Base-by-base conservation (phyloP, 805 yeast genomes). In the Wickerhamomyces xylosicus region DNA sequence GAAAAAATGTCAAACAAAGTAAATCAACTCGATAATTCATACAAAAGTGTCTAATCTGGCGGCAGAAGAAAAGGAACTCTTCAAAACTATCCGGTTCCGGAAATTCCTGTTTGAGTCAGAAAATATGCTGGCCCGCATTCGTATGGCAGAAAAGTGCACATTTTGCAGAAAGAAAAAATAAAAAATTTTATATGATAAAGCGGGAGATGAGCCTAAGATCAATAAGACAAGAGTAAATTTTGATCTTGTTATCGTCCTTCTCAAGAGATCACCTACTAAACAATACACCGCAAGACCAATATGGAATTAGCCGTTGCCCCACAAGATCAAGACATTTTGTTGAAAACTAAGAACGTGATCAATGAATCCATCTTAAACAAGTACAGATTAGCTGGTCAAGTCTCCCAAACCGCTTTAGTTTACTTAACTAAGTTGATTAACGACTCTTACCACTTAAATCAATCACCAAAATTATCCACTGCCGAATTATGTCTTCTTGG, bases 371-470 rank as follows among this genome's bases (percentile, higher is more conserved):
- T 80, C 10, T 56, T 85, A 20, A 90, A 81, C 49, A 89, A 87
- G 62, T 87, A 89, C 63, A 74, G 95, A 61, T 67, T 77, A 37
- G 95, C 95, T 4, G 97, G 95, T 36, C 86, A 84, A 61, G 78
- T 87, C 49, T 66, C 92, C 4, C 96, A 89, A 62, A 81, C 95
- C 17, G 80, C 86, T 40, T 66, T 89, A 48, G 63, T 72, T 42
- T 82, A 83, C 56, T 64, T 85, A 37, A 64, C 72, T 8, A 66
- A 71, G 40, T 71, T 84, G 54, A 79, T 86, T 49, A 81, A 83
- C 54, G 77, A 78, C 47, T 72, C 81, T 15, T 83, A 84, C 60
- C 95, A 85, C 55, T 69, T 67, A 42, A 64, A 65, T 37, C 65
- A 66, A 38, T 52, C 52, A 7, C 51, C 53, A 17, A 54, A 57